Evolutionary conservation across 345 rosid genomes (phyloP), one percentile per base, ranked within the genome.

Genomic region (Salix suchowensis): DNA sequence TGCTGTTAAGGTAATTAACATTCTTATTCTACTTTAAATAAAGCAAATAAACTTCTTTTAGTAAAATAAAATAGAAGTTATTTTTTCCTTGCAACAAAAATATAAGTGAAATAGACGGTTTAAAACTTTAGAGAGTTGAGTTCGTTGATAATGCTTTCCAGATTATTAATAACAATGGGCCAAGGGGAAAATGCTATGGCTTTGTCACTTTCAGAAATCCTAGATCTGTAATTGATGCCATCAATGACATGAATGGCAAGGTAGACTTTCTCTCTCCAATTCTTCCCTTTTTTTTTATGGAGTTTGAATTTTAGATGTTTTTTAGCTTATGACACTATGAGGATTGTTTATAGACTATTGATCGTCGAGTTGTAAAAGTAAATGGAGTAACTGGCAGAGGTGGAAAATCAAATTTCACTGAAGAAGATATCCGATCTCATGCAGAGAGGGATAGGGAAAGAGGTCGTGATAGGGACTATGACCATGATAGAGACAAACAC

Each of bases 211-310:
- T 85, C 75, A 76, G 90, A 48, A 91, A 88, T 72, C 97, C 91
- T 66, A 81, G 97, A 71, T 91, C 96, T 0, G 97, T 92, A 8
- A 73, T 76, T 84, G 96, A 88, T 79, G 98, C 98, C 72, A 93
- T 95, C 64, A 85, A 73, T 72, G 91, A 89, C 79, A 93, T 91
- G 98, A 82, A 95, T 81, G 98, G 96, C 74, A 86, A 90, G 94
- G 98, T 95, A 91, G 30, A 6, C 80, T 55, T 28, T 81, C 76
- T 21, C 73, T 50, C 50, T 61, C 71, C 37, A 2, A 37, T 68
- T 19, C 74, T 15, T 67, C 11, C 37, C 30, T 30, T 24, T 14
- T 26, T 26, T 36, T 65, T 69, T 44, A 26, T 23, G 21, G 13
- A 11, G 48, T 23, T 23, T 68, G 37, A 36, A 36, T 36, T 62